Evolutionary conservation across 768 basidiomycete genomes (phyloP).

Genomic region (Leccinellum rugosiceps): DNA sequence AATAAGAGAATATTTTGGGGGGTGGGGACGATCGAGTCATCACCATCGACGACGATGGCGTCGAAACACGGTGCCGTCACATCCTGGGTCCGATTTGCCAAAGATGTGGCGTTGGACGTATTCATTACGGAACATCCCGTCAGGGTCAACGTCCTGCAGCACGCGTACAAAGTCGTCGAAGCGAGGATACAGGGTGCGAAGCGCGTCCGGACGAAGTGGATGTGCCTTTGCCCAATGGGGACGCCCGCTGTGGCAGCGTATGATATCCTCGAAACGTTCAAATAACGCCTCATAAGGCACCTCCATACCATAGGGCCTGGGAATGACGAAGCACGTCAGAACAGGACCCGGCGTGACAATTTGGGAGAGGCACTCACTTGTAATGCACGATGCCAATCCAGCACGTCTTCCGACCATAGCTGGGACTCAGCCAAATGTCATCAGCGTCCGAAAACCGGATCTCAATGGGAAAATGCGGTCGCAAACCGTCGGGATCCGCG

Average conservation of each 20-base stretch:
- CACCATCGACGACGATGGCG: constrained; percentile 13
- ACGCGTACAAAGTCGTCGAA: constrained; percentile 76
- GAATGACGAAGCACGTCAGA: not conserved
- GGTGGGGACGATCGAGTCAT: too few species aligned
- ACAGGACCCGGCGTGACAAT: not conserved
- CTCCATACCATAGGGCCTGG: constrained; percentile 79
- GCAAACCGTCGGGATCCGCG: constrained; percentile 64
- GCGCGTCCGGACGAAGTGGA: constrained; percentile 55
- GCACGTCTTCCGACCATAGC: constrained; percentile 70
- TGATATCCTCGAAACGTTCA: constrained; percentile 67
- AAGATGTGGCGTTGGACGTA: constrained; percentile 88
- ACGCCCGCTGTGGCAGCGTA: constrained; percentile 67
- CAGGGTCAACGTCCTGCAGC: constrained; percentile 66
- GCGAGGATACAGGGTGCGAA: constrained; percentile 71
- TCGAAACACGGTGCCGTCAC: constrained; percentile 48
- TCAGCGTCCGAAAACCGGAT: constrained; percentile 85
- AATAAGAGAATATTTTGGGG: not conserved
- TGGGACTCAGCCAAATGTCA: constrained; percentile 94
- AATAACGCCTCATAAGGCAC: constrained; percentile 83
- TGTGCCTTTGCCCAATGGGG: constrained; percentile 99
- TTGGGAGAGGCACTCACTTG: constrained; percentile 56
- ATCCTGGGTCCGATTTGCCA: constrained; percentile 46
- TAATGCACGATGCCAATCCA: constrained; percentile 99
- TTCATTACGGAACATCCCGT: constrained; percentile 79
- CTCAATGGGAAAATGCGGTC: constrained; percentile 92